Evolutionary conservation across 305 asterid species (phyloP).

Genomic region (Fraxinus albicans): DNA sequence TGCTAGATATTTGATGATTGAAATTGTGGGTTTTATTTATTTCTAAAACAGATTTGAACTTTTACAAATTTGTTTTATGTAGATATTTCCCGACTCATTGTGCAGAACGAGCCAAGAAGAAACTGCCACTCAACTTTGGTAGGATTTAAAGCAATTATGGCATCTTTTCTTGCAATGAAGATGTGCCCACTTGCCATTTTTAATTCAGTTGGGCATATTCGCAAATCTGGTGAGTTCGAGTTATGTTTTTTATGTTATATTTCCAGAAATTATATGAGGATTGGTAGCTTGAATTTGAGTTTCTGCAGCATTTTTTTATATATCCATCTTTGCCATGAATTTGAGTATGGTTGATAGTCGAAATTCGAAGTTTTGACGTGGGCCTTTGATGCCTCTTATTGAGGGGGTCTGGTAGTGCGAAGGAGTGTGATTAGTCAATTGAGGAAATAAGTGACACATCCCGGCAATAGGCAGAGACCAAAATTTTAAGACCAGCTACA

Average conservation of each 20-base stretch:
- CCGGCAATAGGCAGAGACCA: not conserved
- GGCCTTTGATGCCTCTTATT: not conserved
- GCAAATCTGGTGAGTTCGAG: constrained; percentile 28
- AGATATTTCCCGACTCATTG: not conserved
- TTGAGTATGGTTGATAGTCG: not conserved
- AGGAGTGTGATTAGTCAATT: not conserved
- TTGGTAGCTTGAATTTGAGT: not conserved
- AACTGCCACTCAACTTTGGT: constrained; percentile 17
- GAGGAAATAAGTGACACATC: not conserved
- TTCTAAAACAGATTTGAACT: not conserved
- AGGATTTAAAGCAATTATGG: constrained; percentile 31
- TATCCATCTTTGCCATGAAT: not conserved
- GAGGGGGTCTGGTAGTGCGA: not conserved
- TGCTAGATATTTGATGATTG: not conserved
- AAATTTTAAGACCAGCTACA: not conserved
- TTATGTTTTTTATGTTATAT: not conserved
- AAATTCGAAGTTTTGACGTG: not conserved
- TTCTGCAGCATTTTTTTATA: not conserved
- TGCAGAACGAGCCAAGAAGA: constrained; percentile 26
- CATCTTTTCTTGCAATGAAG: constrained; percentile 30
- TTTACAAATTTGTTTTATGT: not conserved
- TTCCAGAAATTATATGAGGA: not conserved
- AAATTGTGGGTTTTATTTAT: not conserved
- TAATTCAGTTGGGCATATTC: constrained; percentile 20
- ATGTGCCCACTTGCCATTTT: constrained; percentile 27